Conservation (phyloP, 2,329 filamentous ascomycete species). For the Lachnellula subtilissima region DNA sequence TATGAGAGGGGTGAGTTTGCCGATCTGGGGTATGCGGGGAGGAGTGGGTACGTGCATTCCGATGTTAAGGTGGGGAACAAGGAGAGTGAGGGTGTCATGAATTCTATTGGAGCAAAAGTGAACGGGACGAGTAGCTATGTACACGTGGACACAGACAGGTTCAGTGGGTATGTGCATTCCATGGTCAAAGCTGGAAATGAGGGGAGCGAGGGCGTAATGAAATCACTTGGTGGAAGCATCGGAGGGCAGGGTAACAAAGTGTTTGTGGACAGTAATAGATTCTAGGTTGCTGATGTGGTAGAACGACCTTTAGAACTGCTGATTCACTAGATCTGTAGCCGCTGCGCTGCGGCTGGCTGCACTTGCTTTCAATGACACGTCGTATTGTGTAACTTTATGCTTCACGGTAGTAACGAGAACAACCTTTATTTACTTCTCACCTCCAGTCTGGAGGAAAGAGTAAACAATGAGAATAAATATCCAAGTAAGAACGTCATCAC, state of each 20-base stretch:
- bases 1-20: slow-evolving; percentile 20
- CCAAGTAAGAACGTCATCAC: too few species aligned
- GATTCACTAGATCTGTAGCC: not conserved
- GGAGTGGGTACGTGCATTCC: slow-evolving; percentile 28
- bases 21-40: slow-evolving; percentile 25
- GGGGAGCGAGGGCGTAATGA: slow-evolving; percentile 13
- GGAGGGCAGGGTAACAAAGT: slow-evolving; percentile 7
- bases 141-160: slow-evolving; percentile 22
- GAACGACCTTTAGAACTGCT: not conserved
- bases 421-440: too few species aligned
- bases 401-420: not conserved
- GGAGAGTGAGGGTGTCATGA: slow-evolving; percentile 31
- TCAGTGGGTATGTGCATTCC: not conserved
- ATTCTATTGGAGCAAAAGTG: slow-evolving; percentile 14
- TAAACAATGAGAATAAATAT: too few species aligned
- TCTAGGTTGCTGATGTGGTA: not conserved
- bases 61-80: slow-evolving; percentile 29
- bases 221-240: slow-evolving; percentile 5
- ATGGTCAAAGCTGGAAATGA: not conserved
- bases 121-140: slow-evolving; percentile 22
- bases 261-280: slow-evolving; percentile 4
- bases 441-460: too few species aligned
- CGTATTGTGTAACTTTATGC: not conserved
- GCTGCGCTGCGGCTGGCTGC: not conserved
- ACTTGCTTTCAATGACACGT: not conserved